Conservation (phyloP, 768 basidiomycete genomes). For the Pisolithus microcarpus region DNA sequence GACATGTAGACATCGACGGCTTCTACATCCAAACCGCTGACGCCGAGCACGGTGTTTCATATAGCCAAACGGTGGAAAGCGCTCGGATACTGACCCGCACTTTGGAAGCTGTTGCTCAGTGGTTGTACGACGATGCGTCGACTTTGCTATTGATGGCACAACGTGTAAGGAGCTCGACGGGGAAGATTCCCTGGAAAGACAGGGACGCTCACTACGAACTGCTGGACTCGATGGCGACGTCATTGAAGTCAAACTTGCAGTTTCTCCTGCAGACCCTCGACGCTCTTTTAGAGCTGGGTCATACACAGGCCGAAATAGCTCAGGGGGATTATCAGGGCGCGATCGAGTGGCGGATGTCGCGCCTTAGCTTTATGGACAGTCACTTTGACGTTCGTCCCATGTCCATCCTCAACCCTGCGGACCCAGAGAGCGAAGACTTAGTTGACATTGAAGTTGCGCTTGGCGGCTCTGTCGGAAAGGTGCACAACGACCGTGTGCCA, state of each 20-base stretch:
- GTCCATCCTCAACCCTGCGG: constrained; percentile 31
- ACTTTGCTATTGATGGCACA: constrained; percentile 56
- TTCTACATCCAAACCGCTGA: constrained; percentile 42
- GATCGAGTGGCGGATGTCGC: constrained; percentile 72
- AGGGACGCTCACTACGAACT: constrained; percentile 30
- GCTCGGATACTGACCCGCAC: constrained; percentile 63
- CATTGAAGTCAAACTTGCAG: constrained; percentile 50
- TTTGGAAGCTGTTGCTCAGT: constrained; percentile 64
- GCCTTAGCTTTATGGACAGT: constrained; percentile 53
- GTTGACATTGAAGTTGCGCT: constrained; percentile 54
- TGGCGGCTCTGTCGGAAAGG: constrained; percentile 30
- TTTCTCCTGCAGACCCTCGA: constrained; percentile 56
- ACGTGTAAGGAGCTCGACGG: constrained; percentile 15
- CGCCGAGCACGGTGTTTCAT: constrained; percentile 41
- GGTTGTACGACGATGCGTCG: constrained; percentile 65
- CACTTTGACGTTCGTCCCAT: constrained; percentile 40
- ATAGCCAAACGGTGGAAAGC: constrained; percentile 58
- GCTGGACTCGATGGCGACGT: constrained; percentile 42
- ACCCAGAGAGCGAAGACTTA: constrained; percentile 43
- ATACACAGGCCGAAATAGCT: constrained; percentile 64
- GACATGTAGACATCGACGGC: constrained; percentile 78
- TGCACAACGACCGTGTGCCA: constrained; percentile 18
- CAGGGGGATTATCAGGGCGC: constrained; percentile 67
- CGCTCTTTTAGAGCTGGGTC: constrained; percentile 52
- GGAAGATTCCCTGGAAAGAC: constrained; percentile 6